Base-by-base conservation (phyloP, 495 filamentous ascomycete species). In the Xanthoparmelia taractica region DNA sequence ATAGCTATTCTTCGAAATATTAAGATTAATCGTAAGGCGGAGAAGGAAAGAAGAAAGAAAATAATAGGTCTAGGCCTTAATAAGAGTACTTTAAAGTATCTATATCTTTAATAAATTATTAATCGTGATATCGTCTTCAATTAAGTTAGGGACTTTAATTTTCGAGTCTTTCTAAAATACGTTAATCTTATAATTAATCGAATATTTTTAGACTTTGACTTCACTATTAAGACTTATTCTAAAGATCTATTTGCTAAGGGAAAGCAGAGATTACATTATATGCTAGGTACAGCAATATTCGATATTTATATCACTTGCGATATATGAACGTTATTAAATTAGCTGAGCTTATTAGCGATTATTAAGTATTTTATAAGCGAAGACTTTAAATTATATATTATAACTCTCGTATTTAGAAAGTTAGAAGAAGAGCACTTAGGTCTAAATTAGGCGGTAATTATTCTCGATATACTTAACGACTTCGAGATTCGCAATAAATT, bases 291-390 rank as follows among this genome's bases (percentile, higher is more conserved):
- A 54, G 25, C 10, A 13, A 2, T 54, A 27, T 54, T 10, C 4
- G 10, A 54, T 54, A 54, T 54, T 12, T 33, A 54, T 54, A 54
- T 54, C 31, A 54, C 13, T 12, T 54, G 15, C 50, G 50, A 54
- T 54, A 54, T 54, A 31, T 56, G 11, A 25, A 56, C 11, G 1
- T 56, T 11, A 36, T 17, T n/a, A 18, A 56, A 56, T 56, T 34
- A 56, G n/a, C n/a, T n/a, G n/a, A n/a, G n/a, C n/a, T n/a, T n/a
- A n/a, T n/a, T n/a, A n/a, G n/a, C n/a, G n/a, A n/a, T n/a, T n/a
- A n/a, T n/a, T n/a, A n/a, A n/a, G n/a, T n/a, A n/a, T n/a, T n/a
- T n/a, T n/a, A n/a, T n/a, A n/a, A n/a, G n/a, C n/a, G n/a, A n/a
- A n/a, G n/a, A n/a, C n/a, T n/a, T n/a, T n/a, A n/a, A n/a, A n/a